A percentile compares a stretch with the other conserved stretches of the same genome.
Conservation (phyloP, 352 stramenopile genomes). For the Globisporangium ultimum region DNA sequence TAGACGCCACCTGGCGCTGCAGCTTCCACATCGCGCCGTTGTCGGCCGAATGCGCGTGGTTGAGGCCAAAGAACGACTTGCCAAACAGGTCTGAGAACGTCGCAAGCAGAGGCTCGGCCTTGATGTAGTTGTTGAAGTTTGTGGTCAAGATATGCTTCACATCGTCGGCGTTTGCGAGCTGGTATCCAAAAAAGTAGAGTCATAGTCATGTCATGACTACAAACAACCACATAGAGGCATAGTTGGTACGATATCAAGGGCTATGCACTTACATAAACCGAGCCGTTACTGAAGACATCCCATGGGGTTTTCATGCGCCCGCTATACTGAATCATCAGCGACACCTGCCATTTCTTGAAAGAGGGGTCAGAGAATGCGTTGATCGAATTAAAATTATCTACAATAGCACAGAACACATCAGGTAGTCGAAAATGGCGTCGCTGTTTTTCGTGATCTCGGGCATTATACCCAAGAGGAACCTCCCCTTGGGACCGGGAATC, state of each 20-base stretch:
- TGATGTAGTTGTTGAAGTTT: conserved; percentile 21
- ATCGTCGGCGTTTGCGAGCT: conserved; percentile 12
- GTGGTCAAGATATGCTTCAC: conserved; percentile 18
- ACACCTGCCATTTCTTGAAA: too few species aligned
- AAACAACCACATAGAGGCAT: neutral
- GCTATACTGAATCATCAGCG: conserved; percentile 6
- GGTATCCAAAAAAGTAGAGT: too few species aligned
- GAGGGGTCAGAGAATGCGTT: neutral
- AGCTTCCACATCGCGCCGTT: conserved; percentile 26
- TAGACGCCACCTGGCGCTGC: conserved; percentile 48
- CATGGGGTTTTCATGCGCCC: conserved; percentile 10
- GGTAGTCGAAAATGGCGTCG: neutral
- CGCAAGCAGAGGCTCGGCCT: conserved; percentile 13
- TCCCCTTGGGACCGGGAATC: neutral
- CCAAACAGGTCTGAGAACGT: conserved; percentile 5
- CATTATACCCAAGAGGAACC: neutral
- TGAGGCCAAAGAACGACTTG: conserved; percentile 14
- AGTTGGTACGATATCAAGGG: too few species aligned
- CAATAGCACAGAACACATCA: neutral
- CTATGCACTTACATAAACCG: conserved; percentile 5
- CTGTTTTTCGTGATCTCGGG: neutral
- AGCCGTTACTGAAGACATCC: conserved; percentile 7
- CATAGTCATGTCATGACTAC: too few species aligned
- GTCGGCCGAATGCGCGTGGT: conserved; percentile 10
- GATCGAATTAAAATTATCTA: too few species aligned